phyloP scores from a whole-genome alignment of 805 yeast genomes.

The Wickerhamia fluorescens region DNA sequence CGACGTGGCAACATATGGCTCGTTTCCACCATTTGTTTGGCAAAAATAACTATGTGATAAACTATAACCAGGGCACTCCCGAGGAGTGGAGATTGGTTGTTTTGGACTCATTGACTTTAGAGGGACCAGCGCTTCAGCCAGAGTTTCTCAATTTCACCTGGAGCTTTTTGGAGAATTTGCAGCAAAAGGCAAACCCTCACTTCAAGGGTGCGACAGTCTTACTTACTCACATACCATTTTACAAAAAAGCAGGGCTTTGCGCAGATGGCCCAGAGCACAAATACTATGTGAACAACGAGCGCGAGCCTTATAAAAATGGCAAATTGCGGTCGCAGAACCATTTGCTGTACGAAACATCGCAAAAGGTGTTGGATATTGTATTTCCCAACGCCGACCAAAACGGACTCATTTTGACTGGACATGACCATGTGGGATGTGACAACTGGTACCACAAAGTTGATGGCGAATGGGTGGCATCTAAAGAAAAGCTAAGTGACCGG shows the following conservation, averaged over 20 bases:
- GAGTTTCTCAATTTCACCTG: slow-evolving; percentile 62
- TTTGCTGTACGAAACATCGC: slow-evolving; percentile 58
- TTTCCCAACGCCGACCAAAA: slow-evolving; percentile 56
- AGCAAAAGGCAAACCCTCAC: slow-evolving; percentile 34
- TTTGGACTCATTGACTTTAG: slow-evolving; percentile 72
- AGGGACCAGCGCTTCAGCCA: slow-evolving; percentile 82
- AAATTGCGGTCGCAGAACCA: slow-evolving; percentile 81
- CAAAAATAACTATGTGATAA: slow-evolving; percentile 74
- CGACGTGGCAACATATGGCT: slow-evolving; percentile 84
- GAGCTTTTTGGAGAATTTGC: slow-evolving; percentile 61
- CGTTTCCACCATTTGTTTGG: slow-evolving; percentile 75
- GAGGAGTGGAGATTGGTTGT: slow-evolving; percentile 89
- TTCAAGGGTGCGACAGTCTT: slow-evolving; percentile 77
- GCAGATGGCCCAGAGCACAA: slow-evolving; percentile 69
- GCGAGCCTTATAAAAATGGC: slow-evolving; percentile 64
- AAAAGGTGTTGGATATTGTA: slow-evolving; percentile 60
- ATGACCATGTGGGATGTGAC: slow-evolving; percentile 93
- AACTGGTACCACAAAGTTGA: slow-evolving; percentile 46
- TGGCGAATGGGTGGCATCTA: slow-evolving; percentile 56
- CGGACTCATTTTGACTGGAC: slow-evolving; percentile 87
- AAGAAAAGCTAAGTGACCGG: slow-evolving; percentile 22
- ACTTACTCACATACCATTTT: slow-evolving; percentile 85
- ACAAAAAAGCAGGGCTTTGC: slow-evolving; percentile 76
- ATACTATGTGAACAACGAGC: slow-evolving; percentile 43
- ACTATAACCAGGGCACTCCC: slow-evolving; percentile 53